Conservation (phyloP, 2,329 filamentous ascomycete species). For the Talaromyces piceae region DNA sequence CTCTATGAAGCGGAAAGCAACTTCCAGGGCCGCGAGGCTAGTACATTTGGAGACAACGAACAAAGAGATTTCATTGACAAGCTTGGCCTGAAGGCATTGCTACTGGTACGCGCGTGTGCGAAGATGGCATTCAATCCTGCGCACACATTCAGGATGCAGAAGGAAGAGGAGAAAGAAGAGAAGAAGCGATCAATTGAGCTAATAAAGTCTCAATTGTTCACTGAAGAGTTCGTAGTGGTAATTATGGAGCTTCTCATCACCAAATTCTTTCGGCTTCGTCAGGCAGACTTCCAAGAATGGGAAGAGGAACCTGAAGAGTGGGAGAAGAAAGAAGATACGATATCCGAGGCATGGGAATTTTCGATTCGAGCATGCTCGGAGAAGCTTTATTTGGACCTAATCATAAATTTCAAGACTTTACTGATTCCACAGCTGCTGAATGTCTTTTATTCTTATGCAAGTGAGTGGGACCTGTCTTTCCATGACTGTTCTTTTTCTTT, state of each 20-base stretch:
- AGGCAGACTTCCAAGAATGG: conserved; percentile 82
- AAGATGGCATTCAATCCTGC: conserved; percentile 75
- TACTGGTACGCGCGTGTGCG: conserved; percentile 73
- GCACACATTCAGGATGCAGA: conserved; percentile 77
- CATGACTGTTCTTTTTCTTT: no score
- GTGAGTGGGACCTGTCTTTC: conserved; percentile 39
- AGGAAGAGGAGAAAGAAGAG: conserved; percentile 66
- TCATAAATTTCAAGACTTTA: conserved; percentile 79
- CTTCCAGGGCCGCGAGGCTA: conserved; percentile 24
- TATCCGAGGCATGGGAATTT: conserved; percentile 83
- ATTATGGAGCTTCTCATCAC: conserved; percentile 81
- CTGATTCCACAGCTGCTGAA: conserved; percentile 70
- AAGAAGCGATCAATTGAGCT: conserved; percentile 60
- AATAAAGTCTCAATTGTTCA: conserved; percentile 68
- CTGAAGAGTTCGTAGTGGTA: conserved; percentile 66
- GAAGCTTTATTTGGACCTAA: conserved; percentile 84
- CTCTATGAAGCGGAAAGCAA: conserved; percentile 41
- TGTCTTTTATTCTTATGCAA: conserved; percentile 74
- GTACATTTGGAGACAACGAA: conserved; percentile 42
- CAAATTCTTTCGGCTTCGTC: conserved; percentile 79
- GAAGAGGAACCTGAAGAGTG: conserved; percentile 92
- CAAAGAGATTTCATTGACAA: conserved; percentile 61
- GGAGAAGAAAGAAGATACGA: conserved; percentile 82
- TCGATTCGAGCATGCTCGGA: conserved; percentile 88
- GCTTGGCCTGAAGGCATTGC: conserved; percentile 72